Base-by-base conservation (phyloP, 495 filamentous ascomycete species). In the Parathielavia hyrcaniae region DNA sequence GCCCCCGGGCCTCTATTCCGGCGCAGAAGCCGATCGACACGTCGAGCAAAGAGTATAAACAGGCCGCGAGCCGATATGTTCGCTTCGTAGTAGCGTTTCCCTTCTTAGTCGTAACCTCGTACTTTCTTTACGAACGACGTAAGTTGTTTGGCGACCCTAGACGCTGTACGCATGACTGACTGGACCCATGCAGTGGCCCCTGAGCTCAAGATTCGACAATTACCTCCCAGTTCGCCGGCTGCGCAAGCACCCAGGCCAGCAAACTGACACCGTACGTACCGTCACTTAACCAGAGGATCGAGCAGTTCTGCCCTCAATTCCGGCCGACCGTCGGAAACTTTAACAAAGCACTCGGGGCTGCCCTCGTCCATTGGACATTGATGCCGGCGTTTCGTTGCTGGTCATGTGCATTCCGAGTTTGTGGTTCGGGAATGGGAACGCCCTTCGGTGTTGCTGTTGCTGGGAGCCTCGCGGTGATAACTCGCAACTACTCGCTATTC, bases 51-150 rank as follows among this genome's bases (percentile, higher is more conserved):
- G 69, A 73, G 53, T 79, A 75, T 61, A 73, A 73, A 53, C 49
- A 49, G 45, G 68, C 69, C 43, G 68, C 70, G 41, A 62, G 73
- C 43, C 75, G 66, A 47, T 74, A 70, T 55, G 67, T 62, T 7
- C 61, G 64, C 26, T 32, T 73, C 30, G 75, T 79, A 53, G 69
- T 79, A 34, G 73, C 71, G 16, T 55, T 78, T 61, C 76, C 76
- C 0, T 70, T 79, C 35, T 54, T 78, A 0, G 47, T 77, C 4
- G 75, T 79, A 11, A 77, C 75, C 17, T 76, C 75, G 2, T 78
- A 72, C 55, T 69, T 60, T 40, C 58, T 79, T 11, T 79, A 67
- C 56, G 64, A 77, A 19, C 62, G 75, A 52, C 67, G 75, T 65
- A 57, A 68, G 71, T 68, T n/a, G 50, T 5, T 38, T 23, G 12